Evolutionary conservation across 352 stramenopile genomes (phyloP).

Genomic region (Globisporangium radiosum): DNA sequence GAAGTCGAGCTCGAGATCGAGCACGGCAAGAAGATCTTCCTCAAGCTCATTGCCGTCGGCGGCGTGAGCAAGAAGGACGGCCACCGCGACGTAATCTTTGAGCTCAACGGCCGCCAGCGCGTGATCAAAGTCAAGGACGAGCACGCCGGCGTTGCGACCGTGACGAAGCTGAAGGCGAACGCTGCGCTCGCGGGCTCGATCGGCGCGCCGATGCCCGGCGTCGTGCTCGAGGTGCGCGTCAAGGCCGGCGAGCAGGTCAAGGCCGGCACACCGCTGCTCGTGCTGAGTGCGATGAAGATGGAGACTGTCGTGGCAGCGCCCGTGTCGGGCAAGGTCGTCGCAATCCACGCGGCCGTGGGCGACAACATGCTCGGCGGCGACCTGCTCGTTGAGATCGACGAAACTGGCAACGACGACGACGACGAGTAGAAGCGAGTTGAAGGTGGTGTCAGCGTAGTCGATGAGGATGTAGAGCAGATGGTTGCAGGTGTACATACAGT

Average conservation of each 20-base stretch:
- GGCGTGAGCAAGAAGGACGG: conserved; percentile 87
- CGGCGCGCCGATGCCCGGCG: conserved; percentile 95
- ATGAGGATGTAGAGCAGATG: too few relatives aligned
- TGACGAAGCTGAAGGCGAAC: conserved; percentile 85
- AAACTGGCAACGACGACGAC: conserved; percentile 55
- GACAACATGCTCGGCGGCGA: conserved; percentile 94
- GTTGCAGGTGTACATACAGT: too few relatives aligned
- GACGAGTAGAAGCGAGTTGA: conserved; percentile 4
- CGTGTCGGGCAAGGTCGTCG: conserved; percentile 86
- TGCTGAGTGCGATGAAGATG: conserved; percentile 99
- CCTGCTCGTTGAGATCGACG: conserved; percentile 94
- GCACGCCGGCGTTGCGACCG: conserved; percentile 49
- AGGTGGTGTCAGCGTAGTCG: not conserved
- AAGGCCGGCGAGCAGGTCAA: conserved; percentile 91
- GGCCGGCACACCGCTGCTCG: conserved; percentile 88
- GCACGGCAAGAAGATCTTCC: conserved; percentile 95
- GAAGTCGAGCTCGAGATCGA: conserved; percentile 88
- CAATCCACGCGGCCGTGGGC: conserved; percentile 88
- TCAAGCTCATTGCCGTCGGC: conserved; percentile 91
- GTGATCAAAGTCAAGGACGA: conserved; percentile 92
- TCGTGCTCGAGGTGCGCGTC: conserved; percentile 94
- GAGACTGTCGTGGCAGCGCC: conserved; percentile 93
- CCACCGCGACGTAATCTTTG: conserved; percentile 94
- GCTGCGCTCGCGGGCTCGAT: conserved; percentile 72
- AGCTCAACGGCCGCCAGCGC: conserved; percentile 93